phyloP scores from a whole-genome alignment of 1,284 basidiomycete species.

The Salmacisia buchloeana region DNA sequence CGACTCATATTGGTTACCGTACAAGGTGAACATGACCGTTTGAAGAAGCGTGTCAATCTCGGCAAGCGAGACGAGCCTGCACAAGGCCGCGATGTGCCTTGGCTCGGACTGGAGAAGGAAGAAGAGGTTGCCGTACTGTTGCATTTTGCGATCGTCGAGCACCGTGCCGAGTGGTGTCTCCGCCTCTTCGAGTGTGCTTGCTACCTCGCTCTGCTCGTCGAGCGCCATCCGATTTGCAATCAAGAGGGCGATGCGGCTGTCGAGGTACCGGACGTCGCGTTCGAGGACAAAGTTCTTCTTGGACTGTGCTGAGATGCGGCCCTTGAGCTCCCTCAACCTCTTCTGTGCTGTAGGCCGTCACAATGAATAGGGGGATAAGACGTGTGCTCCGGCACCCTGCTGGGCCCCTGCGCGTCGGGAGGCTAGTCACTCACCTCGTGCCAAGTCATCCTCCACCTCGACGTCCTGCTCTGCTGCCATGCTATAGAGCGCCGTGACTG shows the following conservation, averaged over 20 bases:
- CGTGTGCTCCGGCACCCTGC: not conserved
- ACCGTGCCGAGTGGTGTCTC: constrained; percentile 56
- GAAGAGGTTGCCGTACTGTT: constrained; percentile 97
- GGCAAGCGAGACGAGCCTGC: constrained; percentile 88
- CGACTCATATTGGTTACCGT: constrained; percentile 98
- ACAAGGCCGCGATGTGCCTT: constrained; percentile 88
- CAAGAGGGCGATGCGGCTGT: constrained; percentile 91
- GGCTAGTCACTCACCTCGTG: constrained; percentile 66
- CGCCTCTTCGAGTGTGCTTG: constrained; percentile 70
- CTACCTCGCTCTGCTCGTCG: constrained; percentile 61
- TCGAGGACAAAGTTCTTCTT: constrained; percentile 99
- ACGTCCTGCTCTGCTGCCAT: constrained; percentile 98
- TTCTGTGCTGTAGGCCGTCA: constrained; percentile 70
- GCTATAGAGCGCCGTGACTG: constrained; percentile 89
- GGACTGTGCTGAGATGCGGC: constrained; percentile 93
- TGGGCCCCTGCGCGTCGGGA: not conserved
- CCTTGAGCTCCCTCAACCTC: constrained; percentile 86
- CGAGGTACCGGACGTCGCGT: constrained; percentile 94
- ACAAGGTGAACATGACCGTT: constrained; percentile 99
- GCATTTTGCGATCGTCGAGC: constrained; percentile 82
- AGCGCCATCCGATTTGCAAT: constrained; percentile 97
- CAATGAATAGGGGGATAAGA: not conserved
- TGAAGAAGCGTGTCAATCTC: constrained; percentile 98
- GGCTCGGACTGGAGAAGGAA: constrained; percentile 97
- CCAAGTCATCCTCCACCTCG: constrained; percentile 95